These are phyloP conservation scores for Colletotrichum godetiae DNA, from an alignment of 2,329 filamentous ascomycete species.

Conservation along the genomic window DNA sequence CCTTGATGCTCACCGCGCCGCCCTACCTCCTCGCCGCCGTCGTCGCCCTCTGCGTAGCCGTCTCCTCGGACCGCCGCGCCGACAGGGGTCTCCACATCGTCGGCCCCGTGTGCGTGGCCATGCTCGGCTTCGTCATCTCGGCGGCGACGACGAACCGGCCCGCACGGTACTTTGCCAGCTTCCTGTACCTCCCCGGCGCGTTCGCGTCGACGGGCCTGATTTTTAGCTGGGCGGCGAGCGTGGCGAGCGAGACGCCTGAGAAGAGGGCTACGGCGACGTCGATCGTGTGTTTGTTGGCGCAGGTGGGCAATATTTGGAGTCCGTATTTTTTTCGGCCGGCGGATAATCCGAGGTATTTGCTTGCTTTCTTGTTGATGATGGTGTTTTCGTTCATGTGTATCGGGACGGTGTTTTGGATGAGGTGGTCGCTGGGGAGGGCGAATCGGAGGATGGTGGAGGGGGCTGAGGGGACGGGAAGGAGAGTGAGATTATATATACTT, in stretches of 20 bases:
- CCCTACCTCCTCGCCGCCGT: slow-evolving; percentile 40
- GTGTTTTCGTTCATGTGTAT: slow-evolving; percentile 17
- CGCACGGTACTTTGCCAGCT: slow-evolving; percentile 57
- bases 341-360: slow-evolving; percentile 43
- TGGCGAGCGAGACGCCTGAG: slow-evolving; percentile 49
- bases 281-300: slow-evolving; percentile 49
- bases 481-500: slow-evolving; percentile 13
- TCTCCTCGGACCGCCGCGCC: slow-evolving; percentile 37
- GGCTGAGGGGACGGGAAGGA: slow-evolving; percentile 18
- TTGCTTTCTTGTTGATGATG: slow-evolving; percentile 42
- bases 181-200: slow-evolving; percentile 43
- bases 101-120: slow-evolving; percentile 50
- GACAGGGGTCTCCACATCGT: slow-evolving; percentile 40
- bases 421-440: slow-evolving; percentile 18
- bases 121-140: slow-evolving; percentile 68
- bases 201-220: slow-evolving; percentile 46
- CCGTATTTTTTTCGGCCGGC: slow-evolving; percentile 50
- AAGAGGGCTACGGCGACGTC: slow-evolving; percentile 49
- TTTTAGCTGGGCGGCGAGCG: slow-evolving; percentile 48
- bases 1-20: slow-evolving; percentile 45
- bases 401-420: slow-evolving; percentile 27
- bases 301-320: slow-evolving; percentile 52
- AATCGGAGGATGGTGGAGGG: slow-evolving; percentile 20
- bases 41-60: slow-evolving; percentile 34
- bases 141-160: slow-evolving; percentile 64